Evolutionary conservation across 768 basidiomycete genomes (phyloP), one percentile per base, ranked within the genome.

Genomic region (Tulasnella sp.): DNA sequence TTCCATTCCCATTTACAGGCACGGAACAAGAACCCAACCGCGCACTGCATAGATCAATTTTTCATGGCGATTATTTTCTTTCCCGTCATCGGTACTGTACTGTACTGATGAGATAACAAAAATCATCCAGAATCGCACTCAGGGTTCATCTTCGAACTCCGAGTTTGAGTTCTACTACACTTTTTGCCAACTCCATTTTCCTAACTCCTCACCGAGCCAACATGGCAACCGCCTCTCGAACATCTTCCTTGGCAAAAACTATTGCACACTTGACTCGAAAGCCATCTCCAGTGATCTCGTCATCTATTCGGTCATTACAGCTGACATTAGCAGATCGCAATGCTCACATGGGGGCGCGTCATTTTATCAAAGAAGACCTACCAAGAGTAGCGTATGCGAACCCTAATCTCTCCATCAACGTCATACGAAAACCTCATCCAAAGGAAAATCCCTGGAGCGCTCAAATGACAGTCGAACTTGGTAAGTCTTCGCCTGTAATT

Each of bases 351-450:
- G 55, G 55, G 9, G 55, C 55, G 4, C 20, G 86, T 39, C 78
- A 85, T 68, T 88, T 89, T 56, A 72, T 82, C 33, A 83, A 82
- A 60, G 78, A 88, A 34, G 72, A 83, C n/a, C 66, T 89, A 0
- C 83, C 82, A 1, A 71, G 82, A 27, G 82, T 89, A 69, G 79
- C 76, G 9, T 86, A 75, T 63, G 79, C 76, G 1, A 88, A 89
- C 58, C 84, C 85, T 0, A 62, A 69, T 6, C 58, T 88, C 22
- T 68, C 73, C 27, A 78, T 89, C 31, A 65, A 72, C 28, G 74
- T 86, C 0, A 69, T 72, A 56, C 77, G 70, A 53, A 64, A 70
- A 37, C 67, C 64, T 28, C 83, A 83, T 64, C 66, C 69, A 8
- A 63, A 65, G 48, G 64, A 72, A 16, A 79, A 81, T 15, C 61